A percentile compares a stretch with the other conserved stretches of the same genome.
phyloP scores from a whole-genome alignment of 805 yeast species.

The Ogataea paradorogensis region DNA sequence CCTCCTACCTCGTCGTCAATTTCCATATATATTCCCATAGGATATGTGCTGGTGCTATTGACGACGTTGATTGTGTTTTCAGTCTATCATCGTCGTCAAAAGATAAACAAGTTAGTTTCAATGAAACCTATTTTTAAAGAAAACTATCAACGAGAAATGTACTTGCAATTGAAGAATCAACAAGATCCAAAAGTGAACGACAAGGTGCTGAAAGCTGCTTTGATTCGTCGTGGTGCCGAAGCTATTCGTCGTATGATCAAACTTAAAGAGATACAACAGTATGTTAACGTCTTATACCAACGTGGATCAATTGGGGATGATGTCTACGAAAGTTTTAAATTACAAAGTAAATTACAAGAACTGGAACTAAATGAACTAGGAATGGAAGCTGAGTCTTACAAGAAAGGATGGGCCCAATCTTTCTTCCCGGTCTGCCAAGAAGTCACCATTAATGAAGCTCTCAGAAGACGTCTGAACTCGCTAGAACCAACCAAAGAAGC shows the following conservation, averaged over 20 bases:
- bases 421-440: slow-evolving; percentile 82
- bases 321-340: slow-evolving; percentile 71
- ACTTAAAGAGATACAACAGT: slow-evolving; percentile 73
- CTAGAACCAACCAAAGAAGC: slow-evolving; percentile 42
- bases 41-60: slow-evolving; percentile 69
- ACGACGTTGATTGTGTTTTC: slow-evolving; percentile 69
- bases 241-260: slow-evolving; percentile 80
- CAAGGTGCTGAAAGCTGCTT: slow-evolving; percentile 44
- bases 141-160: slow-evolving; percentile 64
- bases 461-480: slow-evolving; percentile 65
- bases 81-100: slow-evolving; percentile 58
- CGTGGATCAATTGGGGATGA: slow-evolving; percentile 92
- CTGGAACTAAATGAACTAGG: slow-evolving; percentile 76
- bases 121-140: slow-evolving; percentile 73
- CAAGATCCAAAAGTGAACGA: slow-evolving; percentile 66
- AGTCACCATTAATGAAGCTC: slow-evolving; percentile 87
- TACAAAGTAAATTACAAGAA: slow-evolving; percentile 76
- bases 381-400: slow-evolving; percentile 66
- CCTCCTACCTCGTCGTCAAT: slow-evolving; percentile 35
- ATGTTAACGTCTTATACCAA: slow-evolving; percentile 70
- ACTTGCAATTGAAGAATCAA: slow-evolving; percentile 52
- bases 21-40: slow-evolving; percentile 67
- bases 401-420: slow-evolving; percentile 76
- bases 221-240: slow-evolving; percentile 70
- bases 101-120: slow-evolving; percentile 49